phyloP scores from a whole-genome alignment of 75 land plant genomes.

The Chamaecyparis obtusa region DNA sequence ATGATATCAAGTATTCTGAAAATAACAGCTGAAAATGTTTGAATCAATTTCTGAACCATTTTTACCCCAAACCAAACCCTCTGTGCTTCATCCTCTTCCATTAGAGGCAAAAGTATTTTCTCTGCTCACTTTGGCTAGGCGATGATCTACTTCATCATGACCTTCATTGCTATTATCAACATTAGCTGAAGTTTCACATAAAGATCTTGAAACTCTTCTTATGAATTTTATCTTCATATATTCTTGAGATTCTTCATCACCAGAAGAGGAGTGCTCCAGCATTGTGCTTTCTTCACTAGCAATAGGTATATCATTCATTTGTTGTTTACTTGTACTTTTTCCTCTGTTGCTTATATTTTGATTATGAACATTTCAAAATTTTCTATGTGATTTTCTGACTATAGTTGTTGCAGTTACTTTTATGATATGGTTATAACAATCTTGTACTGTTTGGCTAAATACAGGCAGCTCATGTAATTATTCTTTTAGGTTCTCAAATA shows the following conservation, averaged over 20 bases:
- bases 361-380: constrained; percentile 25
- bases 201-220: constrained; percentile 31
- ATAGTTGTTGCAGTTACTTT: constrained; percentile 56
- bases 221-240: constrained; percentile 25
- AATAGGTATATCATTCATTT: constrained; percentile 22
- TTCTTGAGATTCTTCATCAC: constrained; percentile 42
- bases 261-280: constrained; percentile 51
- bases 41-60: no score
- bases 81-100: constrained; percentile 33
- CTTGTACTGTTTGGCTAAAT: no score
- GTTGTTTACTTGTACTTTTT: constrained; percentile 31
- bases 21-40: no score
- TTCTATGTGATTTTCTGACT: constrained; percentile 48
- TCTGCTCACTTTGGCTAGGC: constrained; percentile 25
- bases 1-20: no score
- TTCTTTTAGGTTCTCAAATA: no score
- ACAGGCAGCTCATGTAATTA: no score
- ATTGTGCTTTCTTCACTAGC: constrained; percentile 53
- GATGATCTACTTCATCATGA: constrained; percentile 20
- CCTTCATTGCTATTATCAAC: constrained; percentile 36
- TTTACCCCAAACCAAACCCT: constrained; percentile 72
- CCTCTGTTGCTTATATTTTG: constrained; percentile 27
- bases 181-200: constrained; percentile 12
- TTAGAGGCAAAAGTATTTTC: constrained; percentile 29
- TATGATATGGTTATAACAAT: no score